Percentiles rank a stretch among this genome's conserved stretches.
Conservation (phyloP, 805 yeast genomes). For the Metschnikowia proteae region DNA sequence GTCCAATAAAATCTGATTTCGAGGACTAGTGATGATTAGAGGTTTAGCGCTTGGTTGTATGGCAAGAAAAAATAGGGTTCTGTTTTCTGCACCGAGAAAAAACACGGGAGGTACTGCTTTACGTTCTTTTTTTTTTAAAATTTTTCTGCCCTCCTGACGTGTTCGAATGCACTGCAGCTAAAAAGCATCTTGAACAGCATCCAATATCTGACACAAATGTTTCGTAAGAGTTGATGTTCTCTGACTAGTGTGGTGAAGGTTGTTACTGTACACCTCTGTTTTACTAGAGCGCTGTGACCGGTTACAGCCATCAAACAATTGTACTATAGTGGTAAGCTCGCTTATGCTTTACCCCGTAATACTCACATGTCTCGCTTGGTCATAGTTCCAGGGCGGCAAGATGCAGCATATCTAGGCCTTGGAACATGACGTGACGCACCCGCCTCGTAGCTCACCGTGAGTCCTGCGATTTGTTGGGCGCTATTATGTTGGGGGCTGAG, state of each 20-base stretch:
- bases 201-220: too few relatives aligned
- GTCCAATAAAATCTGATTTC: background rate
- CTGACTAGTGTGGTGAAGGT: too few relatives aligned
- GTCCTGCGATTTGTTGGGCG: constrained; percentile 4
- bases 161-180: background rate
- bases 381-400: background rate
- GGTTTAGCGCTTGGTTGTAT: background rate
- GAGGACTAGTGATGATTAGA: background rate
- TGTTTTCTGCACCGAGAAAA: background rate
- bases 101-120: background rate
- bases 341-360: background rate
- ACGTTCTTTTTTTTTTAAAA: background rate
- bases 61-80: background rate
- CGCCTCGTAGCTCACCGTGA: background rate
- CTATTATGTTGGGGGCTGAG: constrained; percentile 1
- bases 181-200: background rate
- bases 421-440: background rate
- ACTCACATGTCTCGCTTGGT: background rate
- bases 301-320: background rate
- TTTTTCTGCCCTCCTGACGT: background rate
- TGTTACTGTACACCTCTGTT: too few relatives aligned
- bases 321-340: background rate
- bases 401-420: background rate
- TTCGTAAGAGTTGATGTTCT: too few relatives aligned
- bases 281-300: background rate